phyloP scores from a whole-genome alignment of 179 eudicot genomes.

The Silene coronaria region DNA sequence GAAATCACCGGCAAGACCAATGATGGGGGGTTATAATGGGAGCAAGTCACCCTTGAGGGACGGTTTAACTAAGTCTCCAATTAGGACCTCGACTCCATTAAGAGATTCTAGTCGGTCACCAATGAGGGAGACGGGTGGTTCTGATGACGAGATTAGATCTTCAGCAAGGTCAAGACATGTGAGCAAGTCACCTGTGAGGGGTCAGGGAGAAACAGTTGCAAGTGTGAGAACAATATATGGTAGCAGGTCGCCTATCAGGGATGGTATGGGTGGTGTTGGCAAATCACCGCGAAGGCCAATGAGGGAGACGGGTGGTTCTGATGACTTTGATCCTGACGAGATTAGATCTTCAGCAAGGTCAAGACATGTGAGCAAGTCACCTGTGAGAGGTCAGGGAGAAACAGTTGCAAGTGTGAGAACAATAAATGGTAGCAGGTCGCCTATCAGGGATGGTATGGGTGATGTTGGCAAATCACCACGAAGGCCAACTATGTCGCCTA shows the following conservation, averaged over 20 bases:
- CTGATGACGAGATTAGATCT: constrained; percentile 12
- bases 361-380: constrained; percentile 25
- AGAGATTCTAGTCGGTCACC: constrained; percentile 24
- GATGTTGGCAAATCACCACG: constrained; percentile 19
- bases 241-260: constrained; percentile 30
- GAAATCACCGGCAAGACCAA: constrained; percentile 31
- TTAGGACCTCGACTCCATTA: constrained; percentile 1
- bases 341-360: constrained; percentile 10
- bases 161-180: constrained; percentile 17
- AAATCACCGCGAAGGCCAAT: constrained; percentile 22
- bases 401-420: constrained; percentile 28
- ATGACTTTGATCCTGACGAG: constrained; percentile 21
- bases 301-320: constrained; percentile 13
- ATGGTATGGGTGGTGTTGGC: neutral
- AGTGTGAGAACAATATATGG: constrained; percentile 23
- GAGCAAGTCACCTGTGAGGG: constrained; percentile 27
- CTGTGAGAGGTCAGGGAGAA: constrained; percentile 22
- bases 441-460: constrained; percentile 21
- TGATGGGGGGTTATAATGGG: constrained; percentile 21
- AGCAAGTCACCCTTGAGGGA: constrained; percentile 15
- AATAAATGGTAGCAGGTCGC: constrained; percentile 20
- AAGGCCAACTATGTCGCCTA: constrained; percentile 12
- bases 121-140: constrained; percentile 20
- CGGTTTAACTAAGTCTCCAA: constrained; percentile 25
- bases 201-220: constrained; percentile 20